Evolutionary conservation across 2,329 filamentous ascomycete genomes (phyloP), one percentile per base, ranked within the genome.

Genomic region (Biscogniauxia marginata): DNA sequence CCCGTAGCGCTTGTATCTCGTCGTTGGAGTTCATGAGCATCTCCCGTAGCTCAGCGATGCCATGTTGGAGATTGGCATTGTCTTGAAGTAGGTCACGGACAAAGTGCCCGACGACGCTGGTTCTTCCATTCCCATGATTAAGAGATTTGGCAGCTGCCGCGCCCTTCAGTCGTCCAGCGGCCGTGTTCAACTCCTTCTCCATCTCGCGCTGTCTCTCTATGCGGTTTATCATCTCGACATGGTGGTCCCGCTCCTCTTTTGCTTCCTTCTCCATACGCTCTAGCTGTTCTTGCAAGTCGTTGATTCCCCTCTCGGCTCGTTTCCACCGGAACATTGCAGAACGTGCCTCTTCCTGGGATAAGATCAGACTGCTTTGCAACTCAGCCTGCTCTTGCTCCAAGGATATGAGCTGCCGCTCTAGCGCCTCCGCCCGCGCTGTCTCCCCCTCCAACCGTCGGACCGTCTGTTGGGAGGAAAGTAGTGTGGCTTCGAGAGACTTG

Each of bases 11-110:
- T 70, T 96, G 91, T 3, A 98, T 95, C 74, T 99, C 93, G 66
- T 96, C 90, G 67, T 98, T 96, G 3, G 93, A 96, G 70, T 85
- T 92, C 67, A 91, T 83, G 20, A 99, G 80, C 85, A 99, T 87
- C 70, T 96, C 93, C 18, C 93, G 84, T 49, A 99, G 77, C 75
- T 99, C 95, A 52, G 93, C 85, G 57, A 98, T 96, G 16, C 92
- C 92, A 60, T 95, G 82, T 71, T 99, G 95, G 46, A 99, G 77
- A 65, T 91, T 96, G 8, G 93, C 91, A 69, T 99, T 99, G 72
- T 99, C 95, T 67, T 96, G 88, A 18, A 99, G 79, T 54, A 99
- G 90, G 71, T 98, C 95, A 64, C 93, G 91, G 54, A 99, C 95
- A 65, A 99, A 98, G 69, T 96, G 91, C 19, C 91, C 93, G n/a